A percentile compares a stretch with the other conserved stretches of the same genome.
Conservation (phyloP, 805 yeast species). For the Ogataea parapolymorpha region DNA sequence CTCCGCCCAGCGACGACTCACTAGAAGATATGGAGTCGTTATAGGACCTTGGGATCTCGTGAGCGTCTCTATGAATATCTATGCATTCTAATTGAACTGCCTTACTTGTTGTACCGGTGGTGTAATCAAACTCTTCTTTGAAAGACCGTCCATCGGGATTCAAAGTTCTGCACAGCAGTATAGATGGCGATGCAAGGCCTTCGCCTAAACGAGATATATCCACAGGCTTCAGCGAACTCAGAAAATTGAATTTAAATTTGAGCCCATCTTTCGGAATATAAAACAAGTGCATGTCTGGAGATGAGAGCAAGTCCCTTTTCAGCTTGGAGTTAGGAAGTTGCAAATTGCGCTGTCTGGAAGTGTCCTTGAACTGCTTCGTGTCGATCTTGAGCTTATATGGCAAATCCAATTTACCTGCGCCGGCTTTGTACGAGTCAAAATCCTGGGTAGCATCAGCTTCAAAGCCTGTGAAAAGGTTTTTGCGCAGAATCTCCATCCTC, state of each 20-base stretch:
- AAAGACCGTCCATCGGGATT: constrained; percentile 16
- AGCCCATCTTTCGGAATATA: constrained; percentile 32
- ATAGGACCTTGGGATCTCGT: constrained; percentile 51
- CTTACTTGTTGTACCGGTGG: constrained; percentile 35
- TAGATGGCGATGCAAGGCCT: constrained; percentile 24
- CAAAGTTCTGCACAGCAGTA: constrained; percentile 30
- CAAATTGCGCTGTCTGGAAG: constrained; percentile 29
- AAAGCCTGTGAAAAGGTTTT: constrained; percentile 50
- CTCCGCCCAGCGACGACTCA: constrained; percentile 58
- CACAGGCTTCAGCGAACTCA: constrained; percentile 31
- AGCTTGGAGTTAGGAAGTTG: constrained; percentile 24
- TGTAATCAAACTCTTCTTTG: constrained; percentile 35
- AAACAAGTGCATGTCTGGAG: constrained; percentile 35
- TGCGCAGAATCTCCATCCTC: constrained; percentile 58
- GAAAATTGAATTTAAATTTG: constrained; percentile 28
- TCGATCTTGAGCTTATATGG: constrained; percentile 31
- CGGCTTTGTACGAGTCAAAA: constrained; percentile 22
- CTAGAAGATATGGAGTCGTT: constrained; percentile 33
- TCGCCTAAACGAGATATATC: constrained; percentile 23
- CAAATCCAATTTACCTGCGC: constrained; percentile 13
- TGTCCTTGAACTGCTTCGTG: constrained; percentile 31
- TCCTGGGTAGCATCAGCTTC: constrained; percentile 40
- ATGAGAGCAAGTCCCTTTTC: constrained; percentile 14
- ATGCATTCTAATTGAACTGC: constrained; percentile 43
- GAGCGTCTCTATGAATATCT: constrained; percentile 38